Evolutionary conservation across 441 rosid genomes (phyloP), one percentile per base, ranked within the genome.

Genomic region (Hypseocharis bilobata): DNA sequence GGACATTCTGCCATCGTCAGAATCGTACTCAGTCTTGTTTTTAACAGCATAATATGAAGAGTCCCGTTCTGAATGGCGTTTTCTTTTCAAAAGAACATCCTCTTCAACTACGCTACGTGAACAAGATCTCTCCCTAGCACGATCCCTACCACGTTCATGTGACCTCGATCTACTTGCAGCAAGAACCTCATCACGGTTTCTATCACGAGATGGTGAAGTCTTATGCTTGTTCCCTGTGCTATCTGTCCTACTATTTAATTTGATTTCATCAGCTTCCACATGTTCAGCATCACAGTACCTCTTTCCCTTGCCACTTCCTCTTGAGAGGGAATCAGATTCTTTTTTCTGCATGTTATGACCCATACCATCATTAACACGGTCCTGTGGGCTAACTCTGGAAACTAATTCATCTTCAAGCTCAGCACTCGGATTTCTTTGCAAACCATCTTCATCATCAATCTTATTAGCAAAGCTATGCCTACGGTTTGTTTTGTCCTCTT

Each of bases 111-210:
- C 62, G 63, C 80, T 78, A 51, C 16, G 74, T n/a, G 92, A 82
- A 65, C 58, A 72, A 71, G 96, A 84, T 58, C 85, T 78, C 63
- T 79, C 89, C 75, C 82, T 78, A 36, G 36, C 76, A 77, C 47
- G 59, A 62, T 79, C 89, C 75, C 82, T 78, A 36, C 32, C 76
- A 77, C 47, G 59, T 65, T 83, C 87, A 62, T 17, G 71, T 7
- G 87, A 74, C 68, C 71, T 69, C 52, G 88, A 87, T 73, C 84
- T 77, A 60, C 74, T 76, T 74, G 73, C 76, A 68, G n/a, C 44
- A 66, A 51, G 59, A 71, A 56, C 69, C 57, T 78, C 83, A 42
- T 80, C 83, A 73, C 29, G 44, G 56, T 72, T 72, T 72, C 77
- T 80, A 52, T 76, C 77, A 66, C n/a, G 57, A 54, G 77, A 73